These are phyloP conservation scores for Barbatosphaeria neglecta DNA, from an alignment of 495 filamentous ascomycete species.

Conservation along the genomic window DNA sequence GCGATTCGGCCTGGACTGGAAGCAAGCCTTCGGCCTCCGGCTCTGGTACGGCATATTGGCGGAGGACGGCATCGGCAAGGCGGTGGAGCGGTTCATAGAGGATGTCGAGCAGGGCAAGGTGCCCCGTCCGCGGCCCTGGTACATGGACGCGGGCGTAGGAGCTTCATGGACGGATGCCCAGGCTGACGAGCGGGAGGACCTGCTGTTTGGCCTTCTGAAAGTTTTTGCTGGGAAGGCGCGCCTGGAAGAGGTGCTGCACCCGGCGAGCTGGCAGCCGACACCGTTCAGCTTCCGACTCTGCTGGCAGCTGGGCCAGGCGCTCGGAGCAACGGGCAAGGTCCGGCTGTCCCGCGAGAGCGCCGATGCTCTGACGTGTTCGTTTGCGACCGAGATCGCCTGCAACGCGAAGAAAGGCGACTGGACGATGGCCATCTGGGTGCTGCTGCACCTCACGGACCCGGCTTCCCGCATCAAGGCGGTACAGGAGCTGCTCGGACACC, in stretches of 20 bases:
- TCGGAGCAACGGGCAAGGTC: conserved; percentile 36
- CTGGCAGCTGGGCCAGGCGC: conserved; percentile 62
- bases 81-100: conserved; percentile 54
- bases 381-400: conserved; percentile 55
- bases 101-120: conserved; percentile 56
- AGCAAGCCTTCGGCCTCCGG: conserved; percentile 80
- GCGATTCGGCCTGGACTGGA: conserved; percentile 80
- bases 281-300: conserved; percentile 61
- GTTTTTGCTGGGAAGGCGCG: conserved; percentile 49
- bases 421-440: conserved; percentile 57
- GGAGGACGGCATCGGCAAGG: conserved; percentile 54
- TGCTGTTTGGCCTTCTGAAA: conserved; percentile 77
- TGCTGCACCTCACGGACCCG: conserved; percentile 60
- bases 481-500: conserved; percentile 56
- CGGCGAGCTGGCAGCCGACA: conserved; percentile 49
- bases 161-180: conserved; percentile 36
- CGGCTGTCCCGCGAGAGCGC: conserved; percentile 25
- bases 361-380: conserved; percentile 54
- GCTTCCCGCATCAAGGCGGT: conserved; percentile 53
- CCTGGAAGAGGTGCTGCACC: conserved; percentile 44
- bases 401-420: conserved; percentile 45
- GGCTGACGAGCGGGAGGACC: conserved; percentile 52
- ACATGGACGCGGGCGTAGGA: conserved; percentile 36
- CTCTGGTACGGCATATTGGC: conserved; percentile 70
- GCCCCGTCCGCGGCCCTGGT: conserved; percentile 49